Percentiles rank a stretch among this genome's conserved stretches.
phyloP scores from a whole-genome alignment of 805 yeast species.

The Pichia kluyveri region DNA sequence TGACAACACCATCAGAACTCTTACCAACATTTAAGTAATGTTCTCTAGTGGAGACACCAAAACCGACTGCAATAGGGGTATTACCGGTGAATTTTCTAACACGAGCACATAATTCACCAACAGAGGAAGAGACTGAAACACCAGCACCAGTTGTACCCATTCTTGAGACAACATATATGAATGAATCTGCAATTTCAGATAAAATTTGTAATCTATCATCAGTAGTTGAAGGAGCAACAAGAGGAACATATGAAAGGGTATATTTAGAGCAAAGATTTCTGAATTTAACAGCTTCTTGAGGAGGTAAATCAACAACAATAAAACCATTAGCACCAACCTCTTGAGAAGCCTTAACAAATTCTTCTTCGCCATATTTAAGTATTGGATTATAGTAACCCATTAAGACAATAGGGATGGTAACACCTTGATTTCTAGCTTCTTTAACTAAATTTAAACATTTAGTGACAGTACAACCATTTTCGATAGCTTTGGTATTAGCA shows the following conservation, averaged over 20 bases:
- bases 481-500: conserved; percentile 75
- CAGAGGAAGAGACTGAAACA: conserved; percentile 50
- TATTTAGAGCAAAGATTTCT: conserved; percentile 59
- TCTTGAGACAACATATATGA: conserved; percentile 91
- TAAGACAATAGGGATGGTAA: conserved; percentile 77
- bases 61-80: conserved; percentile 89
- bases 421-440: conserved; percentile 73
- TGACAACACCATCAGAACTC: conserved; percentile 90
- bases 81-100: conserved; percentile 71
- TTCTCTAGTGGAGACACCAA: conserved; percentile 91
- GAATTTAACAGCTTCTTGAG: conserved; percentile 90
- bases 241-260: conserved; percentile 80
- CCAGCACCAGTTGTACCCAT: conserved; percentile 98
- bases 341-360: conserved; percentile 68
- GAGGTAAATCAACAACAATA: conserved; percentile 92
- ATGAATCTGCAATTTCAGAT: conserved; percentile 85
- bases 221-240: conserved; percentile 95
- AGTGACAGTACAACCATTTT: conserved; percentile 69
- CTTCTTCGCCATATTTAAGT: conserved; percentile 79
- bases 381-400: conserved; percentile 99
- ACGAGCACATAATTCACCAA: conserved; percentile 59
- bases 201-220: conserved; percentile 75
- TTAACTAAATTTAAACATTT: conserved; percentile 63
- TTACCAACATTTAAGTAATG: conserved; percentile 76
- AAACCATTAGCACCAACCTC: conserved; percentile 92